A percentile compares a stretch with the other conserved stretches of the same genome.
phyloP scores from a whole-genome alignment of 352 stramenopile genomes.

The Globisporangium uncinulatum region DNA sequence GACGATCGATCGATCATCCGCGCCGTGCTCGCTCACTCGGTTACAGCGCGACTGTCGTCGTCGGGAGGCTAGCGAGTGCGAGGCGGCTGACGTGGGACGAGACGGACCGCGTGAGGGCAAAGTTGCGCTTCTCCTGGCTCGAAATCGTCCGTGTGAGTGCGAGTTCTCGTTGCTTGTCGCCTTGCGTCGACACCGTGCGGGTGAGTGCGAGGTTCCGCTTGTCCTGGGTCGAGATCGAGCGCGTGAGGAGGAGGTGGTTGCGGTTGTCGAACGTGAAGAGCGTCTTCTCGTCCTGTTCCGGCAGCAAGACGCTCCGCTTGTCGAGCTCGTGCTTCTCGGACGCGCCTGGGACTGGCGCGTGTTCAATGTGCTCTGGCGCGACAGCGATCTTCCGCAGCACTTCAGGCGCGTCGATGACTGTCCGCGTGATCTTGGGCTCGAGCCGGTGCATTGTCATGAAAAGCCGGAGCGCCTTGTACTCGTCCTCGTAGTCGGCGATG shows the following conservation, averaged over 20 bases:
- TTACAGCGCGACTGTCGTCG: slow-evolving; percentile 14
- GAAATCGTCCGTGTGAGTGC: too few relatives aligned
- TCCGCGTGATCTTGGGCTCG: slow-evolving; percentile 48
- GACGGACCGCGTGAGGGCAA: too few relatives aligned
- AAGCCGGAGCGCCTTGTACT: slow-evolving; percentile 55
- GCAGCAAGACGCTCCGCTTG: slow-evolving; percentile 14
- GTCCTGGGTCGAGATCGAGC: not conserved
- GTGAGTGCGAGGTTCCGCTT: too few relatives aligned
- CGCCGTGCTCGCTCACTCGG: too few relatives aligned
- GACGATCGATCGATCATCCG: too few relatives aligned
- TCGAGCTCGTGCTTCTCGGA: slow-evolving; percentile 9
- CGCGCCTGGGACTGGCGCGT: not conserved
- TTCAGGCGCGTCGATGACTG: slow-evolving; percentile 33
- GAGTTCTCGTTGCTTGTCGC: too few relatives aligned
- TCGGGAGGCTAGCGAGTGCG: slow-evolving; percentile 5
- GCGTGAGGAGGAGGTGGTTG: slow-evolving; percentile 12
- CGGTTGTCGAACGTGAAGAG: slow-evolving; percentile 2
- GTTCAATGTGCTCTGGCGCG: slow-evolving; percentile 23
- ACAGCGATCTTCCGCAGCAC: slow-evolving; percentile 47
- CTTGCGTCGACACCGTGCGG: too few relatives aligned
- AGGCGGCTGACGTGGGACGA: slow-evolving; percentile 11
- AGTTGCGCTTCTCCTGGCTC: too few relatives aligned
- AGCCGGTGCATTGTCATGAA: slow-evolving; percentile 65
- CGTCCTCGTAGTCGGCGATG: slow-evolving; percentile 57
- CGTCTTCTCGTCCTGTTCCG: slow-evolving; percentile 13